Evolutionary conservation across 768 basidiomycete species (phyloP), one percentile per base, ranked within the genome.

Genomic region (Daedalea quercina): DNA sequence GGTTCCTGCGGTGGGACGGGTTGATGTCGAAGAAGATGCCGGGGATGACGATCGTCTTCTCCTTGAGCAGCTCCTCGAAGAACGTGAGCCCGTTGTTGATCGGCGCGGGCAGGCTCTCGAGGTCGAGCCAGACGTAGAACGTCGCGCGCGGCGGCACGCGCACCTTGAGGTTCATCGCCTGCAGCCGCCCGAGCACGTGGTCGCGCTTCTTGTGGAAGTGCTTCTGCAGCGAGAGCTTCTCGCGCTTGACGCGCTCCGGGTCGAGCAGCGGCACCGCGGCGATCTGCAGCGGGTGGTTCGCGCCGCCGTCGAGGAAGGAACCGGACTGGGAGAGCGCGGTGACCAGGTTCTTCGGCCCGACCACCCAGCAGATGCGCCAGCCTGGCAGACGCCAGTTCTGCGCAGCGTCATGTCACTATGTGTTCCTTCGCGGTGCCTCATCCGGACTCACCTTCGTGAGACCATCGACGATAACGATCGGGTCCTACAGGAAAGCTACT

Each of bases 331-430:
- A 90, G 40, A 97, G 79, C 1, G 94, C 94, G 8, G 85, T 84
- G 58, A 96, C 76, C 43, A 96, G 66, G 65, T 90, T 87, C 70
- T 87, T 92, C 15, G 94, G 94, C 0, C 92, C 94, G 20, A 95
- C 65, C 28, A 96, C 92, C 94, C 89, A 92, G 71, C 91, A 94
- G 37, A 94, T 74, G 58, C 94, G 80, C 92, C 92, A 97, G 33
- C 94, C 94, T 9, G 94, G 93, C 51, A 94, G 82, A 61, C 94
- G 84, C 87, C 89, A 95, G 69, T 94, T 94, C 87, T 96, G 68
- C 3, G 63, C 59, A 34, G 63, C 6, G 6, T 31, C 11, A 37
- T 19, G 64, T 60, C 44, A 65, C 65, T 26, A 70, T 23, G 4
- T 23, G 51, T 3, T 15, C 2, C 24, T 54, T 41, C 40, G 34